Percentiles rank a stretch among this genome's conserved stretches.
These are phyloP conservation scores for Penicillium sp. DNA, from an alignment of 2,329 filamentous ascomycete genomes.

Conservation along the genomic window DNA sequence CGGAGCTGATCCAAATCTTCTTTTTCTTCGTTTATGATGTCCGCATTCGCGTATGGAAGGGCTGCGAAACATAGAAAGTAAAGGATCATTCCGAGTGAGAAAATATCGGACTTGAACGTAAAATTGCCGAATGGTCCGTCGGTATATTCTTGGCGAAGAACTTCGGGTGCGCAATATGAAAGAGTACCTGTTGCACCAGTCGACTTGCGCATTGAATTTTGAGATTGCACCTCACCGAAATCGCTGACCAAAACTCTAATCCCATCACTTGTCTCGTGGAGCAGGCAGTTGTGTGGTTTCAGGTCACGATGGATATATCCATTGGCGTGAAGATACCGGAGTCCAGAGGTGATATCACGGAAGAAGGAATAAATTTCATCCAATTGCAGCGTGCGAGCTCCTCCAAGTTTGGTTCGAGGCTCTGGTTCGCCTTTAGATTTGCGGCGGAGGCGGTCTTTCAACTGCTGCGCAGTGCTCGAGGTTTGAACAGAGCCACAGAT, in stretches of 20 bases:
- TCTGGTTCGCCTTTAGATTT: slow-evolving; percentile 76
- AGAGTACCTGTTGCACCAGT: slow-evolving; percentile 95
- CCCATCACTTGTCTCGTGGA: slow-evolving; percentile 72
- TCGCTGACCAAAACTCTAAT: slow-evolving; percentile 88
- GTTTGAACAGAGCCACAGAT: slow-evolving; percentile 69
- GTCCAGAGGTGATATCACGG: slow-evolving; percentile 86
- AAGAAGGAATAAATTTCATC: slow-evolving; percentile 98
- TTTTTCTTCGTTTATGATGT: slow-evolving; percentile 82
- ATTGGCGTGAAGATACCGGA: slow-evolving; percentile 84
- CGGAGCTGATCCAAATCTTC: slow-evolving; percentile 85
- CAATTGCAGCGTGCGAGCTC: slow-evolving; percentile 63
- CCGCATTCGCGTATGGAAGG: slow-evolving; percentile 80
- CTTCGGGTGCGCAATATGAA: slow-evolving; percentile 95
- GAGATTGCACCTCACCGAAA: slow-evolving; percentile 92
- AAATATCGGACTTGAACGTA: slow-evolving; percentile 96
- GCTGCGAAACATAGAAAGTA: slow-evolving; percentile 96
- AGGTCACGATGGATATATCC: slow-evolving; percentile 96
- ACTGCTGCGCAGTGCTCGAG: slow-evolving; percentile 69
- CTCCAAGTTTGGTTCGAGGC: slow-evolving; percentile 53
- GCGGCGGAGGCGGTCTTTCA: slow-evolving; percentile 84
- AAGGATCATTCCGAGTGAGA: slow-evolving; percentile 95
- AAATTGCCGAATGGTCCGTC: slow-evolving; percentile 84
- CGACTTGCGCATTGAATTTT: slow-evolving; percentile 77
- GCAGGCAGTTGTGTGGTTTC: slow-evolving; percentile 91
- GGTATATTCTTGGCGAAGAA: slow-evolving; percentile 64